Conservation (phyloP, 1,284 basidiomycete species). For the Ceratobasidium sp. region DNA sequence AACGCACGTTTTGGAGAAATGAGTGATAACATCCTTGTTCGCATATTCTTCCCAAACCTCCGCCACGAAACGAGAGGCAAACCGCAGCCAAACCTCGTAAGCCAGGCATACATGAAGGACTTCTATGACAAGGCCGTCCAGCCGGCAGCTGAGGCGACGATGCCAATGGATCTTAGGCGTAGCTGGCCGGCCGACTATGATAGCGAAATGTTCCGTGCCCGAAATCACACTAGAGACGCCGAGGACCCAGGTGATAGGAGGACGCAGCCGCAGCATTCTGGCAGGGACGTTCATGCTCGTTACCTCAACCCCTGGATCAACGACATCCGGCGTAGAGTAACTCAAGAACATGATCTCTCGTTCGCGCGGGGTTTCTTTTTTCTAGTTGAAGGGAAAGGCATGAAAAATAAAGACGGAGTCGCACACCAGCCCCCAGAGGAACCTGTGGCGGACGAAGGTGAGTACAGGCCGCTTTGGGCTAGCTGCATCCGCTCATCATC, state of each 20-base stretch:
- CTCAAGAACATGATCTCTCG: neutral
- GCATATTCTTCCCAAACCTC: neutral
- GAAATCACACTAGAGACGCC: neutral
- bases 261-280: neutral
- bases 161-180: neutral
- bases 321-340: neutral
- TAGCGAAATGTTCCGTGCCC: neutral
- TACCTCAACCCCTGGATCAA: neutral
- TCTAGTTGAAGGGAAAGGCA: constrained; percentile 7
- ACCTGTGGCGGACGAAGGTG: constrained; percentile 5
- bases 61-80: neutral
- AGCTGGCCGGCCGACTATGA: neutral
- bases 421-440: neutral
- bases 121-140: neutral
- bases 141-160: neutral
- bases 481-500: neutral
- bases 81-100: neutral
- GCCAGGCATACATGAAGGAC: neutral
- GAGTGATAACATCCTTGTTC: neutral
- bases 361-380: neutral
- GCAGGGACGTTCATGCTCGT: neutral
- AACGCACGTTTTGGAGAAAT: constrained; percentile 1
- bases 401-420: neutral
- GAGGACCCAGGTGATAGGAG: neutral
- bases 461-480: neutral